Conservation (phyloP, 2,329 filamentous ascomycete genomes). For the Phialophora expanda region DNA sequence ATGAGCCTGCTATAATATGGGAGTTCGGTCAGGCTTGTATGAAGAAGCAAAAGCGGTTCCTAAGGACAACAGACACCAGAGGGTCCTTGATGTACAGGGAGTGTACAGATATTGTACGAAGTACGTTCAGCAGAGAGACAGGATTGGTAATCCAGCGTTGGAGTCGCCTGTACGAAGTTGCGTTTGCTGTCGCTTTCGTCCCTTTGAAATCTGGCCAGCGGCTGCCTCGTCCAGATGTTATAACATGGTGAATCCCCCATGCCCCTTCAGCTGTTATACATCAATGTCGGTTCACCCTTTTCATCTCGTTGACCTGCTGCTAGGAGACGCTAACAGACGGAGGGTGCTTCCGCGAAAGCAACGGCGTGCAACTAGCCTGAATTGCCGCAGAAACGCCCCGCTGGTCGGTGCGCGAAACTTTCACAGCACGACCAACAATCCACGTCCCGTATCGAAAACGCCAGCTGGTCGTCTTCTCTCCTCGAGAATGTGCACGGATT, state of each 20-base stretch:
- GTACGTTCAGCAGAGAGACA: background rate
- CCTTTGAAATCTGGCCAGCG: background rate
- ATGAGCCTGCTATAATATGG: background rate
- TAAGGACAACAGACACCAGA: background rate
- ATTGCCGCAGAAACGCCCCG: background rate
- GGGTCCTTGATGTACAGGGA: background rate
- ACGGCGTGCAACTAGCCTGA: background rate
- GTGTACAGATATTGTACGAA: background rate
- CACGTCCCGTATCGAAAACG: background rate
- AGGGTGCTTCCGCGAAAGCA: background rate
- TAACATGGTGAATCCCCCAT: background rate
- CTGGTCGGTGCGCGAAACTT: background rate
- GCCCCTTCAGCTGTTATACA: background rate
- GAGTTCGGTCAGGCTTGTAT: background rate
- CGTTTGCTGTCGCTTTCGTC: background rate
- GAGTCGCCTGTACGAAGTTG: background rate
- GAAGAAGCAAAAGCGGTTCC: background rate
- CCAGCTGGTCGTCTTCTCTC: background rate
- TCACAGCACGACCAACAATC: conserved; percentile 1
- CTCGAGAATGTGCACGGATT: conserved; percentile 1
- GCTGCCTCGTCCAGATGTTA: background rate
- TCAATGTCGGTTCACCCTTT: background rate
- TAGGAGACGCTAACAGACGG: background rate
- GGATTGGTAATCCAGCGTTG: background rate
- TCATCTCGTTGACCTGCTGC: background rate